phyloP scores from a whole-genome alignment of 345 rosid species.

The Arabis hirsuta region DNA sequence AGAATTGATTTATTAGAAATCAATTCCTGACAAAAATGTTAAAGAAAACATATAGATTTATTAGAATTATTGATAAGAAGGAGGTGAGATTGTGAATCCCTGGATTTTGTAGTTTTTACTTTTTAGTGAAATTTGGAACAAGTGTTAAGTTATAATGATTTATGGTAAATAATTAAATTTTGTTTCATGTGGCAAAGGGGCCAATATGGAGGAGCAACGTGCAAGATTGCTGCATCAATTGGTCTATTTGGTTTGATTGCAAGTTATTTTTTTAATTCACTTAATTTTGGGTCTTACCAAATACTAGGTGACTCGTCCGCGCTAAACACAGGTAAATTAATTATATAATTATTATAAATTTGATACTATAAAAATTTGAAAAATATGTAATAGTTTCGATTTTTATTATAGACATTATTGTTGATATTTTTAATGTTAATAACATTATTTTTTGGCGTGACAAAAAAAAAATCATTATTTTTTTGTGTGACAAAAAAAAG shows the following conservation, averaged over 20 bases:
- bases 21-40: not conserved
- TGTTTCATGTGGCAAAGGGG: constrained; percentile 19
- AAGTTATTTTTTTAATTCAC: constrained; percentile 22
- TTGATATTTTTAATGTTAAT: too few species aligned
- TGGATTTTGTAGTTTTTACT: not conserved
- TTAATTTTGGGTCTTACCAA: not conserved
- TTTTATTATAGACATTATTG: too few species aligned
- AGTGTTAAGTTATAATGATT: not conserved
- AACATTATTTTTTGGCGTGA: too few species aligned
- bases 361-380: too few species aligned
- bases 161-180: not conserved
- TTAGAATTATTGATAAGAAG: not conserved
- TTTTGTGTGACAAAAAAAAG: too few species aligned
- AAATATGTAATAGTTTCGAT: too few species aligned
- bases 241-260: constrained; percentile 37
- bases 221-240: constrained; percentile 33
- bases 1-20: too few species aligned
- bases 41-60: not conserved
- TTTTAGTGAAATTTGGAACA: not conserved
- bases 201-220: constrained; percentile 34
- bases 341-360: too few species aligned
- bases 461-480: too few species aligned
- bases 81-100: too few species aligned
- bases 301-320: not conserved
- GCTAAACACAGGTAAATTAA: too few species aligned